Evolutionary conservation across 805 yeast genomes (phyloP), one percentile per base, ranked within the genome.

Genomic region (Saturnispora saitoi): DNA sequence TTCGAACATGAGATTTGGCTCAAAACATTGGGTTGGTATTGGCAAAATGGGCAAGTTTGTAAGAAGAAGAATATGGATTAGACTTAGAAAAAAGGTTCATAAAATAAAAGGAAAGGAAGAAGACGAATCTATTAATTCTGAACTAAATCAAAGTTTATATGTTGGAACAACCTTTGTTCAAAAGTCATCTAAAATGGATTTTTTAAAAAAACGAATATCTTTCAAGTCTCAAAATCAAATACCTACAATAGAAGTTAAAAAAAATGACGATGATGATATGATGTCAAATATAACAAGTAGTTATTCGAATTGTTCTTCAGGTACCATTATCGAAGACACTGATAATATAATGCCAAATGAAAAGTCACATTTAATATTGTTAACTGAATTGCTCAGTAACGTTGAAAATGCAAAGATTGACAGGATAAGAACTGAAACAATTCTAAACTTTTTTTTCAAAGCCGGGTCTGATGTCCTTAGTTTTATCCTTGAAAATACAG

Each of bases 11-110:
- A 54, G 71, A 15, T 75, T 74, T 57, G 65, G 65, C 11, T 64
- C 72, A 45, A 58, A 58, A 41, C 58, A 61, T 36, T 77, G 83
- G 83, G 72, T 72, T 54, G 81, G 81, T 4, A 67, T 69, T 37
- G 73, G 72, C 37, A 59, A 67, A 41, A 62, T 74, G 52, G 79
- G 80, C 0, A 74, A 75, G 50, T 72, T 73, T 57, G 72, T 76
- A 2, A 55, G 83, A 42, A 57, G 79, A 42, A 58, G 81, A 47
- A 60, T 76, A 2, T 77, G 81, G 82, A 63, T 73, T 3, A 57
- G 81, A 44, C 61, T 54, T 50, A 48, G 47, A 6, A 52, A 51
- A 45, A 48, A 40, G 30, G 22, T 47, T 28, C n/a, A 15, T n/a
- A 29, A 26, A 12, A 10, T 19, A 15, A 31, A 20, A 29, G 20